Evolutionary conservation across 225 moss, liverwort and hornwort species (phyloP).

Genomic region (Straminergon stramineum): DNA sequence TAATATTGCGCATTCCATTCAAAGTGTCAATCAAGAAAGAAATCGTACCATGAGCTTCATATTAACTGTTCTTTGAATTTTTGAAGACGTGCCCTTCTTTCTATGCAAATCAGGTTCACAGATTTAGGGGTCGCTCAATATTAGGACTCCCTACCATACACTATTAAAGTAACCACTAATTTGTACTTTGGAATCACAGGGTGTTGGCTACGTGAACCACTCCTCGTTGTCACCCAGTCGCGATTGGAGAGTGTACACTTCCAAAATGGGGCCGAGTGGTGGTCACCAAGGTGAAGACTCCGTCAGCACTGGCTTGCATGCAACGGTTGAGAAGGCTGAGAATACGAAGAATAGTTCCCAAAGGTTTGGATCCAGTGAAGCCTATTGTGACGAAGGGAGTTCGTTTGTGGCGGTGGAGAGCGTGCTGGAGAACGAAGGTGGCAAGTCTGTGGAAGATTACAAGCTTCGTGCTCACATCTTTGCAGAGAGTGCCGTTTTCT

Average conservation of each 20-base stretch:
- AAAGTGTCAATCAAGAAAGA: background rate
- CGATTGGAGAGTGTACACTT: slow-evolving; percentile 15
- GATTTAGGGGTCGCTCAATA: background rate
- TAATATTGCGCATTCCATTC: background rate
- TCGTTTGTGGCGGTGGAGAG: slow-evolving; percentile 11
- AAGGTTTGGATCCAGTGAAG: slow-evolving; percentile 25
- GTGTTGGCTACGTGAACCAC: background rate
- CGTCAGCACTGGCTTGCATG: background rate
- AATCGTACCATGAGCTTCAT: background rate
- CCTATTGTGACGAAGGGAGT: slow-evolving; percentile 15
- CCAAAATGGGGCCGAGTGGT: background rate
- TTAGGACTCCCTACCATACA: background rate
- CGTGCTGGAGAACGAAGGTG: slow-evolving; percentile 30
- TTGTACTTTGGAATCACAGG: background rate
- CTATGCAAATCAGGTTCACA: background rate
- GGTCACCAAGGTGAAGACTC: slow-evolving; percentile 9
- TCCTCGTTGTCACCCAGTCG: background rate
- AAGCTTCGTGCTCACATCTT: slow-evolving; percentile 38
- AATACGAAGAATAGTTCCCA: background rate
- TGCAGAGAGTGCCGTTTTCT: slow-evolving; percentile 21
- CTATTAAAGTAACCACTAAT: background rate
- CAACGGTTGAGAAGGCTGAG: slow-evolving; percentile 8
- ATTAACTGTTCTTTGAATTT: background rate
- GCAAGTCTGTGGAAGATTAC: slow-evolving; percentile 35
- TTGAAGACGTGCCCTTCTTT: background rate